These are phyloP conservation scores for Rhizopogon vinicolor DNA, from an alignment of 768 basidiomycete species.

Conservation along the genomic window DNA sequence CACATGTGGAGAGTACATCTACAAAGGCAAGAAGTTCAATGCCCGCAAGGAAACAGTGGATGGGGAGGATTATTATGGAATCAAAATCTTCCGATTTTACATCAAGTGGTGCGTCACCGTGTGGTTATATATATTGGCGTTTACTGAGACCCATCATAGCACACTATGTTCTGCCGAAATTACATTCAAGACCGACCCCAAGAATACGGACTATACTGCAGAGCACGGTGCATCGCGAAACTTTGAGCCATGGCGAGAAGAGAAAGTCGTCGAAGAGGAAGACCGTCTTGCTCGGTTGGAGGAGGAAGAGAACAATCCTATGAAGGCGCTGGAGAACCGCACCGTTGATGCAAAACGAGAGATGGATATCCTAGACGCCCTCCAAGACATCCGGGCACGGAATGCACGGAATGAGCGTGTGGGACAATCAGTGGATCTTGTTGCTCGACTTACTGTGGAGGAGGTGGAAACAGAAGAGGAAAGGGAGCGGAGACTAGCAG, in stretches of 20 bases:
- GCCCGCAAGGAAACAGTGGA: constrained; percentile 98
- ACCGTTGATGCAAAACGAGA: constrained; percentile 91
- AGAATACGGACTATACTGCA: constrained; percentile 90
- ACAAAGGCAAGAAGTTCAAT: constrained; percentile 99
- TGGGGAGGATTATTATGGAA: constrained; percentile 96
- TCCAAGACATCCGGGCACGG: constrained; percentile 86
- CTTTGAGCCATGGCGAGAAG: constrained; percentile 96
- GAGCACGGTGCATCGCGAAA: constrained; percentile 98
- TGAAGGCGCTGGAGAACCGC: constrained; percentile 93
- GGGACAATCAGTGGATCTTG: constrained; percentile 67
- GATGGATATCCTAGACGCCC: constrained; percentile 96
- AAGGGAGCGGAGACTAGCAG: constrained; percentile 58
- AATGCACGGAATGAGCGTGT: constrained; percentile 88
- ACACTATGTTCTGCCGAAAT: constrained; percentile 97
- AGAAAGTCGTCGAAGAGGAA: constrained; percentile 70
- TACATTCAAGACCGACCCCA: constrained; percentile 99
- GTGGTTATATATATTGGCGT: constrained; percentile 12
- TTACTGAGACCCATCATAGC: constrained; percentile 38
- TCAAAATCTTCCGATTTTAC: constrained; percentile 93
- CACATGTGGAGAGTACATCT: constrained; percentile 97
- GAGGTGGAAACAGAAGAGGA: constrained; percentile 80
- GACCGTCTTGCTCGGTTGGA: constrained; percentile 83
- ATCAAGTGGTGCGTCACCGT: constrained; percentile 74
- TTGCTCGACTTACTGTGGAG: constrained; percentile 56
- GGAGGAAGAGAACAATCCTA: constrained; percentile 94